Evolutionary conservation across 164 flowering plant species (phyloP).

Genomic region (Vitis amurensis): DNA sequence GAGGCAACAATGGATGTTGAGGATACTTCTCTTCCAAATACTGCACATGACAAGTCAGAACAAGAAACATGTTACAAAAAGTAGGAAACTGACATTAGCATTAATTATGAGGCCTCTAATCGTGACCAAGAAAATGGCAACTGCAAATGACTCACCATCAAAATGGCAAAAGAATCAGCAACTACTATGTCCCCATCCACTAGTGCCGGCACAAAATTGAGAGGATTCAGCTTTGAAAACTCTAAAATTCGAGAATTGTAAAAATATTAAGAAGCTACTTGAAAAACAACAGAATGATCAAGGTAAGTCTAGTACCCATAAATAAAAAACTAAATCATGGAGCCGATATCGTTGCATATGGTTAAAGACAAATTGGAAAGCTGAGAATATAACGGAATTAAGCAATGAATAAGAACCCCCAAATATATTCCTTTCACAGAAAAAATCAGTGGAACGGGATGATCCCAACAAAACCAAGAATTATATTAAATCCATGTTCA

Average conservation of each 20-base stretch:
- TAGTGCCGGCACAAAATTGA: conserved; percentile 73
- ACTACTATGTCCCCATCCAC: conserved; percentile 71
- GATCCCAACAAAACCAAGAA: too few species aligned
- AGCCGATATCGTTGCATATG: too few species aligned
- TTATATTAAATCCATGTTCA: too few species aligned
- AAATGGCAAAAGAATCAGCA: conserved; percentile 81
- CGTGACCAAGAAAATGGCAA: neutral
- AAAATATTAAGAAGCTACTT: neutral
- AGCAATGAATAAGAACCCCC: neutral
- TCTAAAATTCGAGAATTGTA: conserved; percentile 34
- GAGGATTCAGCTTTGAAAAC: conserved; percentile 68
- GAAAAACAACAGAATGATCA: neutral
- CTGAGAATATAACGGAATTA: too few species aligned
- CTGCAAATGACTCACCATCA: conserved; percentile 46
- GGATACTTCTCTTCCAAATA: conserved; percentile 29
- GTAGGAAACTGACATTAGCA: neutral
- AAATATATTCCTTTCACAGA: too few species aligned
- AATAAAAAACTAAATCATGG: neutral
- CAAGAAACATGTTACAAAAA: neutral
- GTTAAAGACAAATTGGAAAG: too few species aligned
- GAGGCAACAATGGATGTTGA: too few species aligned
- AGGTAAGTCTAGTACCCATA: neutral
- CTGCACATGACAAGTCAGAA: conserved; percentile 8
- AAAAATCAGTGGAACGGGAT: too few species aligned
- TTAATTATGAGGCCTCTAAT: neutral